Base-by-base conservation (phyloP, 1,139 yeast genomes). In the Geotrichum reessii region DNA sequence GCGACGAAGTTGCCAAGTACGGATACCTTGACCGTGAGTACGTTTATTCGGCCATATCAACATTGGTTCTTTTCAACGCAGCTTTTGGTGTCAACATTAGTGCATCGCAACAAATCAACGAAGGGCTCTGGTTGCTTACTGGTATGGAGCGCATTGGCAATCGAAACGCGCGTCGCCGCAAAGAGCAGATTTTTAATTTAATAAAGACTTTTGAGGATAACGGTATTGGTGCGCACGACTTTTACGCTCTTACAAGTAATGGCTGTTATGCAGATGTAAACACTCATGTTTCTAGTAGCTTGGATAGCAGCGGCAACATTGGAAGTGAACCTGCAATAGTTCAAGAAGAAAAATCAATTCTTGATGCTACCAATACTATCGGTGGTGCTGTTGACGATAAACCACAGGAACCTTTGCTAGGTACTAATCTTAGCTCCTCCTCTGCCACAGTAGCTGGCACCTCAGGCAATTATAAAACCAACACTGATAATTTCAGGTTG, bases 11-110 rank as follows among this genome's bases (percentile, higher is more conserved):
- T 27, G 93, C 96, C 0, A 72, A 86, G 48, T 88, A 87, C 74
- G 96, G 96, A 0, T 88, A 91, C 78, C 86, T 88, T 90, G 96
- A 89, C 69, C 76, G 96, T 66, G 96, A 89, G 68, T 88, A 88
- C 69, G 74, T 87, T 33, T 88, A 87, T 70, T 86, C 93, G 0
- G 83, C 95, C 0, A 86, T 95, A 0, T 86, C 91, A 6, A 88
- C 96, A 0, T 74, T 88, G 58, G 82, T 87, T 11, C 74, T 88
- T 42, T 87, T 86, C 69, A 87, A 85, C 68, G 86, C 91, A 0
- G 87, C 95, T 0, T 88, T 88, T 73, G 95, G 95, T 7, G 86
- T 87, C 6, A 89, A 86, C 67, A 24, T 44, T 3, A 22, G 50
- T 8, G 57, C 52, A 9, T 42, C 57, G 8, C 49, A 31, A n/a